phyloP scores from a whole-genome alignment of 2,329 filamentous ascomycete species.

The Aspergillaceae sp. region DNA sequence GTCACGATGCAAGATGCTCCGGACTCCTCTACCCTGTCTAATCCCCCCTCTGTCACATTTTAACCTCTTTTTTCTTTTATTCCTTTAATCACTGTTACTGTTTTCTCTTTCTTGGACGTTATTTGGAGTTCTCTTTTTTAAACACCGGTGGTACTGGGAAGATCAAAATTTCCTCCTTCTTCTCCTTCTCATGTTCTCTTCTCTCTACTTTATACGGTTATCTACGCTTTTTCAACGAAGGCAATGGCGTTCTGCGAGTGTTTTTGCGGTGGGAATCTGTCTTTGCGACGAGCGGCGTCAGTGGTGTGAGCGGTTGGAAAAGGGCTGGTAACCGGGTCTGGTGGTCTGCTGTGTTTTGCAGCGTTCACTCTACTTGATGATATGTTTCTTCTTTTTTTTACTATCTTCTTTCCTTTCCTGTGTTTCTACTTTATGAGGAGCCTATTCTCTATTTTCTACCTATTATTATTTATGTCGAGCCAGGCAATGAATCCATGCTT shows the following conservation, averaged over 20 bases:
- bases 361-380: no score
- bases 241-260: conserved; percentile 14
- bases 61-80: not conserved
- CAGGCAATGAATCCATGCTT: no score
- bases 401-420: no score
- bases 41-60: conserved; percentile 20
- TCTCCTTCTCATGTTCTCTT: not conserved
- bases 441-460: no score
- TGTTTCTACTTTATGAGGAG: no score
- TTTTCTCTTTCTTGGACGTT: conserved; percentile 1
- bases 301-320: not conserved
- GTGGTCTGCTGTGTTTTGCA: no score
- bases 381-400: no score
- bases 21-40: conserved; percentile 18
- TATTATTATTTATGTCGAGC: no score
- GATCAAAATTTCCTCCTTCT: conserved; percentile 7
- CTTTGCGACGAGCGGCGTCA: not conserved
- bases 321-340: not conserved
- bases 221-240: conserved; percentile 11
- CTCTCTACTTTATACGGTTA: not conserved
- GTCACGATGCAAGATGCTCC: conserved; percentile 25
- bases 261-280: not conserved
- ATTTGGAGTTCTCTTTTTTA: not conserved
- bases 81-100: not conserved
- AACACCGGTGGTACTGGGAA: not conserved